Percentiles rank a stretch among this genome's conserved stretches.
Conservation (phyloP, 1,139 yeast species). For the Hemisphaericaspora subhashii region DNA sequence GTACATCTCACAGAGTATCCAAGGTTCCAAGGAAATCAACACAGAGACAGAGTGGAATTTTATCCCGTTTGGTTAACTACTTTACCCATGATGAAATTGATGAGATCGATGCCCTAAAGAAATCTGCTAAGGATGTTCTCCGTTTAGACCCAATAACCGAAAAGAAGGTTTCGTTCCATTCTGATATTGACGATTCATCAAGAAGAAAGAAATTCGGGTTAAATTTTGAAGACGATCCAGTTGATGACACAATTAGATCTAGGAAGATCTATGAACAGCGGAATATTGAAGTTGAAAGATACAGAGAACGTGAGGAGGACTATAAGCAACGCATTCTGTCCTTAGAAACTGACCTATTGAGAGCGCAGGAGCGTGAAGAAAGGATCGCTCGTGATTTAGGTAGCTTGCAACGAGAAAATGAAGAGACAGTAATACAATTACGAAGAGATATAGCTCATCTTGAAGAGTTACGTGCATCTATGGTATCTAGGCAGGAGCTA, state of each 20-base stretch:
- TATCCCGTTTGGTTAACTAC: conserved; percentile 16
- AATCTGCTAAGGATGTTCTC: conserved; percentile 16
- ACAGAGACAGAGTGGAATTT: conserved; percentile 11
- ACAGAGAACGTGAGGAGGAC: conserved; percentile 5
- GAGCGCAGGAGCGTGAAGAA: no score
- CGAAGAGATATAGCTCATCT: no score
- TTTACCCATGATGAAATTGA: conserved; percentile 13
- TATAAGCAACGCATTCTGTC: background rate
- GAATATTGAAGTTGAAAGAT: conserved; percentile 3
- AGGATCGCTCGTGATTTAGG: no score
- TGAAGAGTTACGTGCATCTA: no score
- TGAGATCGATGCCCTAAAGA: conserved; percentile 13
- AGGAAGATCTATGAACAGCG: conserved; percentile 6
- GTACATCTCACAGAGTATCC: conserved; percentile 9
- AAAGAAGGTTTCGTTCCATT: conserved; percentile 13
- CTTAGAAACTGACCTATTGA: no score
- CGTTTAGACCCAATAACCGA: conserved; percentile 11
- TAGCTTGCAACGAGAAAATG: no score
- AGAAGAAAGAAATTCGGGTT: conserved; percentile 1
- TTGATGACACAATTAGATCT: conserved; percentile 14
- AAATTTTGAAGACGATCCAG: conserved; percentile 12
- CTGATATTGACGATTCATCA: background rate
- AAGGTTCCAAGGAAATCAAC: conserved; percentile 5
- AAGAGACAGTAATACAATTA: no score
- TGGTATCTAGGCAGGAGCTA: no score